Conservation (phyloP, 768 basidiomycete species). For the Lentinula aciculospora region DNA sequence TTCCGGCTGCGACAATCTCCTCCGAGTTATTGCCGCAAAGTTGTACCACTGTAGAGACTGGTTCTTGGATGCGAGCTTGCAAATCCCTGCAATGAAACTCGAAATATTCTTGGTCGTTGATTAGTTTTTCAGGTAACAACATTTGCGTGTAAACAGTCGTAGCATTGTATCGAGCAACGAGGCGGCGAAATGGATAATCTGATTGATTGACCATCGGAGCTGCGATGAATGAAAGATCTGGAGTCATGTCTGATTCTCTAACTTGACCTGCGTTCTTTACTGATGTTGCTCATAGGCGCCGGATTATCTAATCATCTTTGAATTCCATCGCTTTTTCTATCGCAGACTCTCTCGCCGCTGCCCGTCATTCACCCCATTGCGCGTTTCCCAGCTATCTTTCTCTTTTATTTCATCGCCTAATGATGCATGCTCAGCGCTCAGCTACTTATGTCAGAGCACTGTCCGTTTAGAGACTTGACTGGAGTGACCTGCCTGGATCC, state of each 20-base stretch:
- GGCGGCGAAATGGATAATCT: constrained; percentile 65
- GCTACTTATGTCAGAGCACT: too few relatives aligned
- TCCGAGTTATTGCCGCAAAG: constrained; percentile 70
- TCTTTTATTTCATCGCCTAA: too few relatives aligned
- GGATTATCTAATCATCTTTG: too few relatives aligned
- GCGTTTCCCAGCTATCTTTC: too few relatives aligned
- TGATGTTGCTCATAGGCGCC: too few relatives aligned
- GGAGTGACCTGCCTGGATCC: too few relatives aligned
- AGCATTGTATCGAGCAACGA: constrained; percentile 57
- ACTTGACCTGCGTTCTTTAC: too few relatives aligned
- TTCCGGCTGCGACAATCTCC: constrained; percentile 52
- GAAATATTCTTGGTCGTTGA: constrained; percentile 61
- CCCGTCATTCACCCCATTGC: too few relatives aligned
- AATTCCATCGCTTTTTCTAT: too few relatives aligned
- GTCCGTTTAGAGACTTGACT: too few relatives aligned
- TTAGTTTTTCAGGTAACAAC: constrained; percentile 56
- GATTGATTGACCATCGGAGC: constrained; percentile 82
- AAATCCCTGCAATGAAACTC: constrained; percentile 60
- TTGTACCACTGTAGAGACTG: constrained; percentile 54
- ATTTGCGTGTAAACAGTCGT: constrained; percentile 76
- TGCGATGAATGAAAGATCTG: constrained; percentile 36
- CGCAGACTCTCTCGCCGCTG: too few relatives aligned
- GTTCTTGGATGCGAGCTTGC: constrained; percentile 18
- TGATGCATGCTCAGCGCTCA: too few relatives aligned
- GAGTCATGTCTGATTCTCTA: not conserved